Conservation (phyloP, 1,284 basidiomycete species). For the Heterobasidion irregulare region DNA sequence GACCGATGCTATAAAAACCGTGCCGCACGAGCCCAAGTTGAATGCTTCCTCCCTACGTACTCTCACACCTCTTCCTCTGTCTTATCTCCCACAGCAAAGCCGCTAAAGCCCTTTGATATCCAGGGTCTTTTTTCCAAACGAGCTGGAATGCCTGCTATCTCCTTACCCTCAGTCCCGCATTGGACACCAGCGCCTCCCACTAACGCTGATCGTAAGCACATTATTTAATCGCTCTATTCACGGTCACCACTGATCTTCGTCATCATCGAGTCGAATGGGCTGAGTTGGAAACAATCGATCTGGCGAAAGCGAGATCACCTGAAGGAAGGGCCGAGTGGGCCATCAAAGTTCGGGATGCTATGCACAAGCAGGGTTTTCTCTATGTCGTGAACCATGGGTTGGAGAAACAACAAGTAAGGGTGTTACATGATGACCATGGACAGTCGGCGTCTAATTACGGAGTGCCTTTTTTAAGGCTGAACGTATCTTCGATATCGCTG, state of each 20-base stretch:
- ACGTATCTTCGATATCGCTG: slow-evolving; percentile 54
- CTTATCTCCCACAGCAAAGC: no score
- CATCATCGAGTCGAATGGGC: slow-evolving; percentile 51
- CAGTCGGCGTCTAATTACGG: slow-evolving; percentile 1
- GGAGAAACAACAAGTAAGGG: slow-evolving; percentile 16
- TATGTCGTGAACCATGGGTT: slow-evolving; percentile 56
- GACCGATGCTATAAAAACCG: no score
- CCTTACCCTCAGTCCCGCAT: slow-evolving; percentile 1
- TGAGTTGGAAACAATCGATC: slow-evolving; percentile 55
- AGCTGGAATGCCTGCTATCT: slow-evolving; percentile 3
- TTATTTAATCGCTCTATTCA: background rate
- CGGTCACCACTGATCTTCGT: background rate
- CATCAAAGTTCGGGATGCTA: slow-evolving; percentile 42
- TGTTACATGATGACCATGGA: slow-evolving; percentile 24
- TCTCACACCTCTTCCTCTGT: no score
- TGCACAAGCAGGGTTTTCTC: slow-evolving; percentile 55
- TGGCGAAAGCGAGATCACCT: slow-evolving; percentile 38
- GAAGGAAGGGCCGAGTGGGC: slow-evolving; percentile 41
- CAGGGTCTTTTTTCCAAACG: no score
- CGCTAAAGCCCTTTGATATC: no score
- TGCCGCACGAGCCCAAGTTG: no score
- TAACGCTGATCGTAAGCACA: background rate
- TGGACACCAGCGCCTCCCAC: slow-evolving; percentile 1
- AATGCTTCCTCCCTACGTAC: no score
- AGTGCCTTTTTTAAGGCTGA: slow-evolving; percentile 21